A percentile compares a stretch with the other conserved stretches of the same genome.
phyloP scores from a whole-genome alignment of 805 yeast species.

The Pichia pseudocactophila region DNA sequence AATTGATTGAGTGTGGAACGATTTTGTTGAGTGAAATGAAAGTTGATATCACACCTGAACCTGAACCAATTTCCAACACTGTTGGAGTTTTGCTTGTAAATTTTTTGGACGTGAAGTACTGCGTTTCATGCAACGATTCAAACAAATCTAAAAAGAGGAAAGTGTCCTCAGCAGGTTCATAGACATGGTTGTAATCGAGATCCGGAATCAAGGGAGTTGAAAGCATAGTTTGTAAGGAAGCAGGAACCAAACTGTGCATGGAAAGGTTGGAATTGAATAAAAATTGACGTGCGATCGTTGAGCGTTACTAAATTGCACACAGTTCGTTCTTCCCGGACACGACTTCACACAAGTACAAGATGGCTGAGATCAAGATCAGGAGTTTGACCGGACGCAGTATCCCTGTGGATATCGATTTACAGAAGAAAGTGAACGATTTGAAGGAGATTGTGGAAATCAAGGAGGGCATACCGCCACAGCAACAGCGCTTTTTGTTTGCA shows the following conservation, averaged over 20 bases:
- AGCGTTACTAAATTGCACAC: no score
- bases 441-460: constrained; percentile 92
- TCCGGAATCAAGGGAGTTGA: constrained; percentile 62
- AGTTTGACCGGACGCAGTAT: constrained; percentile 69
- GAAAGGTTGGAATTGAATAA: not conserved
- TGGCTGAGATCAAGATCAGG: constrained; percentile 27
- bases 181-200: constrained; percentile 63
- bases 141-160: constrained; percentile 74
- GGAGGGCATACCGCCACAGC: constrained; percentile 95
- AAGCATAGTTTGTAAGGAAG: constrained; percentile 40
- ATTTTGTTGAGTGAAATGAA: constrained; percentile 53
- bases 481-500: constrained; percentile 81
- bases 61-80: constrained; percentile 81
- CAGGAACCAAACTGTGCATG: not conserved
- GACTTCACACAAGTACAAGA: not conserved
- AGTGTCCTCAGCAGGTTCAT: constrained; percentile 94
- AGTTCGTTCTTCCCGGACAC: no score
- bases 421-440: constrained; percentile 56
- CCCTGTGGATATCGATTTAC: constrained; percentile 63
- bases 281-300: not conserved
- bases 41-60: constrained; percentile 82
- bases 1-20: constrained; percentile 40
- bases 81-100: constrained; percentile 32
- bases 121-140: constrained; percentile 42
- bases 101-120: constrained; percentile 19